phyloP scores from a whole-genome alignment of 129 eudicot genomes.

The Silybum marianum region DNA sequence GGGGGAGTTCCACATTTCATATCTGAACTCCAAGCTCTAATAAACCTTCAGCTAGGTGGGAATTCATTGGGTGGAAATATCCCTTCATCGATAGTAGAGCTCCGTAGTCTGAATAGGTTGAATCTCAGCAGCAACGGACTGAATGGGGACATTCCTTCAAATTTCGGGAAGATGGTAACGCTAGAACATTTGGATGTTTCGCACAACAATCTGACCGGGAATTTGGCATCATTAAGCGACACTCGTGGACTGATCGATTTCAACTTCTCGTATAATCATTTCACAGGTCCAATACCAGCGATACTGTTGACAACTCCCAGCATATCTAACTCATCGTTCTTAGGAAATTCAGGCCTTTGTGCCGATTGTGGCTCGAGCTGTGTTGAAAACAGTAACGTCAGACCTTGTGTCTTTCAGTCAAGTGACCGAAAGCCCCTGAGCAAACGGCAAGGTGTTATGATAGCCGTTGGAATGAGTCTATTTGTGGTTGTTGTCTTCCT shows the following conservation, averaged over 20 bases:
- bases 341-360: constrained; percentile 67
- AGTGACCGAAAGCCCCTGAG: constrained; percentile 35
- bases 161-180: constrained; percentile 48
- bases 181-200: constrained; percentile 65
- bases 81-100: constrained; percentile 49
- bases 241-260: constrained; percentile 45
- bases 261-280: constrained; percentile 62
- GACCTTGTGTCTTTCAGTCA: constrained; percentile 42
- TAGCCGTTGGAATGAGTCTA: constrained; percentile 45
- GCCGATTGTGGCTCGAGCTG: constrained; percentile 46
- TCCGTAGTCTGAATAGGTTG: constrained; percentile 47
- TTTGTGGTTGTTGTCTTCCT: constrained; percentile 36
- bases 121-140: constrained; percentile 70
- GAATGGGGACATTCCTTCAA: constrained; percentile 54
- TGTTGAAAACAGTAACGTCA: constrained; percentile 30
- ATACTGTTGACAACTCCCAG: constrained; percentile 41
- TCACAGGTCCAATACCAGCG: constrained; percentile 68
- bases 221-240: constrained; percentile 48
- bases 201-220: constrained; percentile 64
- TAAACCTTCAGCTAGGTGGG: constrained; percentile 64
- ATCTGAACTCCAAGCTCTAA: constrained; percentile 47
- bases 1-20: constrained; percentile 63
- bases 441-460: constrained; percentile 41
- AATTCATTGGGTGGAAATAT: constrained; percentile 63
- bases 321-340: constrained; percentile 56